These are phyloP conservation scores for Dictyostelium capitatum DNA, from an alignment of 78 protist species.

Conservation along the genomic window DNA sequence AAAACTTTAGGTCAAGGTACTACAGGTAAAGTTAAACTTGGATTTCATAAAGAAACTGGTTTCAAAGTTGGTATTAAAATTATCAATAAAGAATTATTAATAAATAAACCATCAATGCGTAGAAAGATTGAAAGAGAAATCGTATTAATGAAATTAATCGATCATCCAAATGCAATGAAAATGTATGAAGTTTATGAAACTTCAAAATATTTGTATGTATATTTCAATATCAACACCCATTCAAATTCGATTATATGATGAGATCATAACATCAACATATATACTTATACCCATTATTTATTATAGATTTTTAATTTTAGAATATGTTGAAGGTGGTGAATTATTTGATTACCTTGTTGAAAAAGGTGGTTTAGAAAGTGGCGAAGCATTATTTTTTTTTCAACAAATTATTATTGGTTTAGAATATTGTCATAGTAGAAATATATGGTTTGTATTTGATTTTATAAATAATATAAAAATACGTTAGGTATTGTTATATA, in stretches of 20 bases:
- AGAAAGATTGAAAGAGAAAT: slow-evolving; percentile 94
- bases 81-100: slow-evolving; percentile 82
- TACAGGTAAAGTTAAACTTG: slow-evolving; percentile 90
- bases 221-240: no score
- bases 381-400: slow-evolving; percentile 90
- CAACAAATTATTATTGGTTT: slow-evolving; percentile 93
- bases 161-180: slow-evolving; percentile 94
- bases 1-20: slow-evolving; percentile 91
- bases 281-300: background rate
- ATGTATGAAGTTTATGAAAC: slow-evolving; percentile 96
- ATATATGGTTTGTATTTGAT: slow-evolving; percentile 15
- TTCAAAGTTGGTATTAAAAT: slow-evolving; percentile 90
- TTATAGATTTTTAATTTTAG: slow-evolving; percentile 91
- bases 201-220: slow-evolving; percentile 82
- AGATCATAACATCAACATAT: background rate
- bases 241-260: background rate
- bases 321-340: slow-evolving; percentile 96
- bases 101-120: slow-evolving; percentile 72
- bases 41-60: slow-evolving; percentile 87
- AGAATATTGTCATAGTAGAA: slow-evolving; percentile 92
- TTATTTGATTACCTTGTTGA: slow-evolving; percentile 92
- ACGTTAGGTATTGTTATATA: background rate
- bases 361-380: slow-evolving; percentile 81
- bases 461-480: slow-evolving; percentile 1
- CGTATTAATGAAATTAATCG: slow-evolving; percentile 91